Evolutionary conservation across 441 rosid genomes (phyloP).

Genomic region (Euphorbia celastroides): DNA sequence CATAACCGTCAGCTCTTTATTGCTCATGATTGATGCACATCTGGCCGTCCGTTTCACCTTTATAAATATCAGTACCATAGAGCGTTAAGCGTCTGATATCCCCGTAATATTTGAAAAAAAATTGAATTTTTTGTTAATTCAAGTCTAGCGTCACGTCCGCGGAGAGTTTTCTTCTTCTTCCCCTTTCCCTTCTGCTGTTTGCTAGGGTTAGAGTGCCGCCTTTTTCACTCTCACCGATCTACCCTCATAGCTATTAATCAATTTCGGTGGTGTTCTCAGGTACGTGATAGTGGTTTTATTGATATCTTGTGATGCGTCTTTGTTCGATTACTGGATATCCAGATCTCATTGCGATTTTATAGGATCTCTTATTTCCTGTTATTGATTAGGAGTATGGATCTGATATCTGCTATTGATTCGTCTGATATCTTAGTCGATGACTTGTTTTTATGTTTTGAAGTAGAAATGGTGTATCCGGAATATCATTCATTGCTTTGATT

Average conservation of each 20-base stretch:
- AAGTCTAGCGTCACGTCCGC: conserved; percentile 12
- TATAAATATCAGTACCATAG: neutral
- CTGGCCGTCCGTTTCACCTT: neutral
- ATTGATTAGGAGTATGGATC: neutral
- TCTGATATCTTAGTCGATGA: neutral
- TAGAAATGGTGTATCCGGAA: neutral
- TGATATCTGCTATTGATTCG: neutral
- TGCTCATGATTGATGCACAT: too few relatives aligned
- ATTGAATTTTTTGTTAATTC: neutral
- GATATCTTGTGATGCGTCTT: neutral
- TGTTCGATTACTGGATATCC: neutral
- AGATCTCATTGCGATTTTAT: neutral
- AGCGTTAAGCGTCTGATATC: neutral
- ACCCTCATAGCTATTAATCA: neutral
- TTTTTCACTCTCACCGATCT: conserved; percentile 3
- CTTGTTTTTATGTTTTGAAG: neutral
- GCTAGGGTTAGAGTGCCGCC: conserved; percentile 15
- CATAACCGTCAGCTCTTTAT: too few relatives aligned
- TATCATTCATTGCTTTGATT: neutral
- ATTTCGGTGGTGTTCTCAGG: neutral
- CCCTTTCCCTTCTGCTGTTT: neutral
- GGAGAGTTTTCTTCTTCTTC: neutral
- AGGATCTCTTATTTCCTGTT: neutral
- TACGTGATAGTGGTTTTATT: neutral
- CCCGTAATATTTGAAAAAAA: neutral